Conservation (phyloP, 352 stramenopile species). For the Globisporangium perplexum region DNA sequence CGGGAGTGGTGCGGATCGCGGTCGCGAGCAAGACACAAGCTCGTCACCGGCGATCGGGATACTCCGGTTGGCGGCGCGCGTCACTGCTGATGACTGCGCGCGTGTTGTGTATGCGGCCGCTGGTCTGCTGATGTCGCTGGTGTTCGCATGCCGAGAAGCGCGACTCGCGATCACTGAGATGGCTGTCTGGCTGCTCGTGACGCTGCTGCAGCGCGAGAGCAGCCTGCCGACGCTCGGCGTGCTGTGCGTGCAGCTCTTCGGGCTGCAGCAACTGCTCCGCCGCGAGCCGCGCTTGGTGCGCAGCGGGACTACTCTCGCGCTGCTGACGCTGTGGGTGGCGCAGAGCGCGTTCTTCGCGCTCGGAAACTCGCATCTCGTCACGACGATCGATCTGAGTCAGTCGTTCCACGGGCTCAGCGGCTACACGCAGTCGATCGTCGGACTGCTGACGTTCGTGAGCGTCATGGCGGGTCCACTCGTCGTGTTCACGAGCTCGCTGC, state of each 20-base stretch:
- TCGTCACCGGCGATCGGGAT: neutral
- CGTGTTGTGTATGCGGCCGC: slow-evolving; percentile 38
- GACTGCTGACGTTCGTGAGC: slow-evolving; percentile 64
- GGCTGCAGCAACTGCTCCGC: slow-evolving; percentile 18
- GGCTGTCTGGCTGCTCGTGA: slow-evolving; percentile 53
- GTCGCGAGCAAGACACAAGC: neutral
- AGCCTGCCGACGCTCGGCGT: slow-evolving; percentile 60
- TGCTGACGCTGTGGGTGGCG: slow-evolving; percentile 39
- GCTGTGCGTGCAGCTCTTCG: slow-evolving; percentile 41
- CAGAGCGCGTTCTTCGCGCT: slow-evolving; percentile 80
- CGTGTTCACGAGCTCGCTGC: slow-evolving; percentile 35
- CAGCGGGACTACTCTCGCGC: slow-evolving; percentile 14
- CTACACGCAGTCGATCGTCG: slow-evolving; percentile 84
- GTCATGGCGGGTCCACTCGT: slow-evolving; percentile 74
- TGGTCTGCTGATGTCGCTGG: slow-evolving; percentile 11
- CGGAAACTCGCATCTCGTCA: slow-evolving; percentile 87
- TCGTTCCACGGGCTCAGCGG: slow-evolving; percentile 73
- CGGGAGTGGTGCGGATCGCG: neutral
- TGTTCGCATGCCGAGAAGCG: slow-evolving; percentile 2
- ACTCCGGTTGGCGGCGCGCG: neutral
- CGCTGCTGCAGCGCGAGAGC: slow-evolving; percentile 44
- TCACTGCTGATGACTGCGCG: slow-evolving; percentile 32
- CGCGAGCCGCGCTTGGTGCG: slow-evolving; percentile 5
- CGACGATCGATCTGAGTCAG: slow-evolving; percentile 86
- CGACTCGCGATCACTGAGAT: slow-evolving; percentile 31